Percentiles rank a stretch among this genome's conserved stretches.
phyloP scores from a whole-genome alignment of 345 rosid genomes.

The Bruguiera gymnorhiza region DNA sequence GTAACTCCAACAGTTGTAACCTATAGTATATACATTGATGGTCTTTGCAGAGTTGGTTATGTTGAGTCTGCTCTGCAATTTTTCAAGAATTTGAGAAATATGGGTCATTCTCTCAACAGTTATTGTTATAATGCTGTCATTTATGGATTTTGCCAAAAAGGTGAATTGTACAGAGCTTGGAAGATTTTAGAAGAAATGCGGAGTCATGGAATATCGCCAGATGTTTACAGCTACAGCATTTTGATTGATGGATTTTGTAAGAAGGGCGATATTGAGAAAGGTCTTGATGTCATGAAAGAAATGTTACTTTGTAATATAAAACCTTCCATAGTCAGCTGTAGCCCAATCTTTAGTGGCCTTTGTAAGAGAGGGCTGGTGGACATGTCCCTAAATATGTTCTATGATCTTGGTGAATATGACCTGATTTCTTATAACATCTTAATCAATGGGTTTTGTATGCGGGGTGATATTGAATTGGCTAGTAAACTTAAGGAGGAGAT shows the following conservation, averaged over 20 bases:
- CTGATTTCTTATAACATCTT: conserved; percentile 33
- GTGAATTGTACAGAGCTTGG: conserved; percentile 34
- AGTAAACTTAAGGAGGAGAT: conserved; percentile 36
- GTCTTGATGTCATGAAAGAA: conserved; percentile 37
- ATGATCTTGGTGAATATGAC: conserved; percentile 33
- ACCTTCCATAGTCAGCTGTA: conserved; percentile 43
- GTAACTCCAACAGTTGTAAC: conserved; percentile 37
- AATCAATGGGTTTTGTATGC: conserved; percentile 33
- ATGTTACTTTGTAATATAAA: conserved; percentile 30
- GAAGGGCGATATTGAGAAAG: conserved; percentile 36
- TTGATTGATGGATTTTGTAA: conserved; percentile 50
- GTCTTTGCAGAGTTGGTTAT: conserved; percentile 44
- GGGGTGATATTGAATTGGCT: conserved; percentile 44
- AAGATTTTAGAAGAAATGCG: conserved; percentile 49
- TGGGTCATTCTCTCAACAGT: conserved; percentile 29
- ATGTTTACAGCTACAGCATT: conserved; percentile 48
- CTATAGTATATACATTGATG: conserved; percentile 37
- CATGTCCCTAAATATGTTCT: conserved; percentile 21
- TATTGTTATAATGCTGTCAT: conserved; percentile 56
- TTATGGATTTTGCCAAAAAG: conserved; percentile 45
- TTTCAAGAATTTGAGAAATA: conserved; percentile 24
- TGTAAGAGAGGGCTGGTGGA: conserved; percentile 36
- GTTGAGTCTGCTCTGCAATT: conserved; percentile 18
- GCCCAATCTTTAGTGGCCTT: conserved; percentile 31
- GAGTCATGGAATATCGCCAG: conserved; percentile 32